Conservation (phyloP, 1,284 basidiomycete genomes). For the Kwoniella shivajii region DNA sequence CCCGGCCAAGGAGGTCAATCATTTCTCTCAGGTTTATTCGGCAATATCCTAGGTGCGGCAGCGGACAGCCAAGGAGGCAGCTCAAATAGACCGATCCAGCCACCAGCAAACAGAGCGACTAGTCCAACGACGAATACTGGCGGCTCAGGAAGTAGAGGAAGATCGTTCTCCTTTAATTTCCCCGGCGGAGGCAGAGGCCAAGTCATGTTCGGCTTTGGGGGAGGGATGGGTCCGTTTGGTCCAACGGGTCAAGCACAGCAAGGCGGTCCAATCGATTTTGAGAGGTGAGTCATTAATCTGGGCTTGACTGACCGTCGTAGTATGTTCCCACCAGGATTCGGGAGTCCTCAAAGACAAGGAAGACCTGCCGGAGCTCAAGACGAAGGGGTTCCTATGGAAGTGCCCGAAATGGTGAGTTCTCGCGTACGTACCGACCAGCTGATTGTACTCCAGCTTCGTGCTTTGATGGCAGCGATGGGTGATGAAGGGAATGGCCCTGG, state of each 20-base stretch:
- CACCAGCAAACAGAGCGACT: not conserved
- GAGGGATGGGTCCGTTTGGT: slow-evolving; percentile 18
- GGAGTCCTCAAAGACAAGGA: slow-evolving; percentile 8
- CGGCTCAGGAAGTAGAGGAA: slow-evolving; percentile 4
- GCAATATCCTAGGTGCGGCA: slow-evolving; percentile 13
- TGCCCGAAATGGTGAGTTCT: slow-evolving; percentile 30
- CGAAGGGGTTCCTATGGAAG: slow-evolving; percentile 17
- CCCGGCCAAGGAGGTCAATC: slow-evolving; percentile 5
- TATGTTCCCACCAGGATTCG: slow-evolving; percentile 37
- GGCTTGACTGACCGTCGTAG: too few species aligned
- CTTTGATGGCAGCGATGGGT: slow-evolving; percentile 33
- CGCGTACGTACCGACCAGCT: not conserved
- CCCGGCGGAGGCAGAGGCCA: slow-evolving; percentile 33
- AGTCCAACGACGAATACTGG: slow-evolving; percentile 6
- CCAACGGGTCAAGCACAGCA: slow-evolving; percentile 1
- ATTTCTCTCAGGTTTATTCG: slow-evolving; percentile 16
- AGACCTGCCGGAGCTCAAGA: slow-evolving; percentile 2
- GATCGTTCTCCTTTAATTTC: slow-evolving; percentile 35
- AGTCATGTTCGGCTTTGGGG: slow-evolving; percentile 28
- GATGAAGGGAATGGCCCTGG: slow-evolving; percentile 28
- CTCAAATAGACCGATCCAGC: not conserved
- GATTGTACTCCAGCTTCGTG: slow-evolving; percentile 29
- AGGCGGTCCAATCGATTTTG: slow-evolving; percentile 10
- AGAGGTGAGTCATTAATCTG: slow-evolving; percentile 18
- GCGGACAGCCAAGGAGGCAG: slow-evolving; percentile 6